phyloP scores from a whole-genome alignment of 1,139 yeast species.

The Wickerhamiella pararugosa region DNA sequence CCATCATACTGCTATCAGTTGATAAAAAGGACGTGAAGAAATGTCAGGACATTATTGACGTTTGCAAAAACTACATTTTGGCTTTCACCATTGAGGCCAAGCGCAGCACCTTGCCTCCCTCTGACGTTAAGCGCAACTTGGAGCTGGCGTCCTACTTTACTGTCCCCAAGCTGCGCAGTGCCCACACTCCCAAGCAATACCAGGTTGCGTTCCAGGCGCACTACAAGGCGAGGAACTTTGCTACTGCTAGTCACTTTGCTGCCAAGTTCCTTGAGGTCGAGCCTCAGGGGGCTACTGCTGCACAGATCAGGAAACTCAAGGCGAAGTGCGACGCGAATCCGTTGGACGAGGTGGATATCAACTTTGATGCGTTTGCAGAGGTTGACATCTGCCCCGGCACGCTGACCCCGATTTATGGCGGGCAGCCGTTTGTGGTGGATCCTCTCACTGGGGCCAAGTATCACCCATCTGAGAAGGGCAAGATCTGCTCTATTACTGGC shows the following conservation, averaged over 20 bases:
- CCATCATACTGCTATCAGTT: conserved; percentile 59
- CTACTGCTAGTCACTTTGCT: conserved; percentile 85
- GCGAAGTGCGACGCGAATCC: conserved; percentile 65
- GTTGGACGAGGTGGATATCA: conserved; percentile 75
- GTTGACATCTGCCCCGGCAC: conserved; percentile 83
- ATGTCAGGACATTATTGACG: conserved; percentile 53
- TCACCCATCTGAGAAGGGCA: conserved; percentile 62
- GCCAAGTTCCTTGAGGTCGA: conserved; percentile 58
- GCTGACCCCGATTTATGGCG: conserved; percentile 76
- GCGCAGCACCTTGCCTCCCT: conserved; percentile 62
- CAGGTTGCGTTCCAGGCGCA: conserved; percentile 93
- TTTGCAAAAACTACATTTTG: conserved; percentile 79
- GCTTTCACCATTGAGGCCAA: conserved; percentile 82
- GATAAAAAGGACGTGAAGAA: conserved; percentile 57
- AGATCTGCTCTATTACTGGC: conserved; percentile 57
- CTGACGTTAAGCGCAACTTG: conserved; percentile 68
- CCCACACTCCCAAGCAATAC: conserved; percentile 74
- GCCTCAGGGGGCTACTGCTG: conserved; percentile 66
- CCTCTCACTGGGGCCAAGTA: conserved; percentile 89
- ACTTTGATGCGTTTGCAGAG: conserved; percentile 83
- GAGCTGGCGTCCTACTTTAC: conserved; percentile 96
- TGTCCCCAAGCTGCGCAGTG: conserved; percentile 61
- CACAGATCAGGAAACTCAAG: conserved; percentile 74
- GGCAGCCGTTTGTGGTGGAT: conserved; percentile 52
- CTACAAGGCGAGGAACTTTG: conserved; percentile 73